Evolutionary conservation across 257 asterid genomes (phyloP).

Genomic region (Coffea canephora): DNA sequence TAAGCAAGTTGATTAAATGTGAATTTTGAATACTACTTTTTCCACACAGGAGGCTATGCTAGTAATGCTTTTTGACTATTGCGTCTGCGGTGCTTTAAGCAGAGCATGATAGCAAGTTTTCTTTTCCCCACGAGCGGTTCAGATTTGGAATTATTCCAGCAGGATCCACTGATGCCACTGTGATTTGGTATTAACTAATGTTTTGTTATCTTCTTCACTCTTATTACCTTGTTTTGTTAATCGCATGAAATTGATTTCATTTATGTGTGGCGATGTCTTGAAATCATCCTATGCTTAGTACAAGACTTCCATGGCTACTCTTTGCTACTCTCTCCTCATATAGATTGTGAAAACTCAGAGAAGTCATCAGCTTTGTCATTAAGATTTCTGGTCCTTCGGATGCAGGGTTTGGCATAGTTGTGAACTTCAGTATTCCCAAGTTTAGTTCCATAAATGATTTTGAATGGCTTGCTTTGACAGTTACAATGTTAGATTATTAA

Average conservation of each 20-base stretch:
- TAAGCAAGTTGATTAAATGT: neutral
- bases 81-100: conserved; percentile 29
- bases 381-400: neutral
- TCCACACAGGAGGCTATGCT: neutral
- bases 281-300: neutral
- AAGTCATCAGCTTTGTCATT: neutral
- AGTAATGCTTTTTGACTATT: conserved; percentile 19
- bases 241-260: neutral
- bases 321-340: neutral
- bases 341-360: neutral
- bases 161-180: conserved; percentile 98
- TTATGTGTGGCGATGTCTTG: neutral
- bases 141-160: conserved; percentile 97
- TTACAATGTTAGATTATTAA: neutral
- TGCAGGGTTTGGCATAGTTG: conserved; percentile 4
- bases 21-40: conserved; percentile 1
- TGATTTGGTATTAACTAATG: conserved; percentile 60
- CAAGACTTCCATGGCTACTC: neutral
- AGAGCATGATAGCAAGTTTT: conserved; percentile 57
- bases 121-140: conserved; percentile 66
- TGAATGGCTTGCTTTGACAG: neutral
- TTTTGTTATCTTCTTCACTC: conserved; percentile 12
- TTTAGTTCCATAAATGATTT: neutral
- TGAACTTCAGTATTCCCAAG: neutral
- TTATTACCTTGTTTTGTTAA: neutral